phyloP scores from a whole-genome alignment of 768 basidiomycete species.

The Boletus coccyginus region DNA sequence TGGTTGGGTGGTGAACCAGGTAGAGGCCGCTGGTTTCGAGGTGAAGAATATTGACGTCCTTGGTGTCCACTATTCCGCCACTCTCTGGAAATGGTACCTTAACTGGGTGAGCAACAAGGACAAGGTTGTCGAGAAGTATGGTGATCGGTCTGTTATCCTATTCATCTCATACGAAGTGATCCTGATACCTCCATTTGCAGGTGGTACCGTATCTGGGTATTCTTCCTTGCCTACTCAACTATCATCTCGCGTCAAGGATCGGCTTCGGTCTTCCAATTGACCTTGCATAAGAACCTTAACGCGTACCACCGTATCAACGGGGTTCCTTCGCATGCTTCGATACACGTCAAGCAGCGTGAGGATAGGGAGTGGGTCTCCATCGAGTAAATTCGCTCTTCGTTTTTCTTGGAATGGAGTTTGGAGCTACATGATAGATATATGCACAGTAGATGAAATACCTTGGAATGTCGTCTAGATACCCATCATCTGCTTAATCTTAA shows the following conservation, averaged over 20 bases:
- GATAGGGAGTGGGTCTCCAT: slow-evolving; percentile 25
- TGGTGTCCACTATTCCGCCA: slow-evolving; percentile 96
- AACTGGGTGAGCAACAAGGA: slow-evolving; percentile 97
- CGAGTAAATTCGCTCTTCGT: slow-evolving; percentile 12
- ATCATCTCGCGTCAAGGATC: slow-evolving; percentile 87
- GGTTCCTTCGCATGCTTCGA: slow-evolving; percentile 75
- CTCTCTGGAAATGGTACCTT: slow-evolving; percentile 89
- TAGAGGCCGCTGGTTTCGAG: slow-evolving; percentile 92
- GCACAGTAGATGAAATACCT: slow-evolving; percentile 9
- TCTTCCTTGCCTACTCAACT: slow-evolving; percentile 92
- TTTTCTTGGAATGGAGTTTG: not conserved
- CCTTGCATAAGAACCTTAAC: slow-evolving; percentile 97
- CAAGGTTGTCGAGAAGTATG: slow-evolving; percentile 84
- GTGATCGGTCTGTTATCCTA: slow-evolving; percentile 52
- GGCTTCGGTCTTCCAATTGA: slow-evolving; percentile 94
- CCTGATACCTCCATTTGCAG: slow-evolving; percentile 14
- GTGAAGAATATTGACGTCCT: slow-evolving; percentile 96
- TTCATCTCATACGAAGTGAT: not conserved
- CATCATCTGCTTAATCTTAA: slow-evolving; percentile 27
- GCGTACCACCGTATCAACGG: slow-evolving; percentile 90
- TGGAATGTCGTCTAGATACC: slow-evolving; percentile 21
- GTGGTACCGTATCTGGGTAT: slow-evolving; percentile 95
- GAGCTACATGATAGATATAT: slow-evolving; percentile 1
- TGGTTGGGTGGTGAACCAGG: slow-evolving; percentile 87
- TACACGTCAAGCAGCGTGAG: slow-evolving; percentile 53